Evolutionary conservation across 1,284 basidiomycete genomes (phyloP), one percentile per base, ranked within the genome.

Genomic region (Malassezia nana): DNA sequence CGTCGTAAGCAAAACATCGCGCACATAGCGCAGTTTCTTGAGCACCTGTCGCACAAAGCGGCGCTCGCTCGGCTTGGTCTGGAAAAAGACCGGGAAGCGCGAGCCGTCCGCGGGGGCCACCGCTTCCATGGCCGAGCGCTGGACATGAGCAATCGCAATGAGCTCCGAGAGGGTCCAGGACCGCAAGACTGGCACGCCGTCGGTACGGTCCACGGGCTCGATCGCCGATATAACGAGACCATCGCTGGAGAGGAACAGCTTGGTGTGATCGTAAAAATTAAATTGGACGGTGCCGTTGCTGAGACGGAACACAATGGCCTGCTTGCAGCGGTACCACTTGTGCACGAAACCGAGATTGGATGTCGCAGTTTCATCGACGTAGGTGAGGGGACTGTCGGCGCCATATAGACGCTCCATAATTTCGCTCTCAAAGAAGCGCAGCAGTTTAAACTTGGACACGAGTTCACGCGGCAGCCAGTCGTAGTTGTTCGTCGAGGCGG

Each of bases 241-340:
- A 29, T 84, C 79, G 2, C 82, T 81, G 6, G 88, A 89, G 49
- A 96, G 78, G 57, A 98, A 84, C 53, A 96, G 77, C 75, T 98
- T 98, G 33, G 87, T 86, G 78, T 98, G 92, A 77, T 98, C 92
- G 76, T 88, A 89, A 75, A 95, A 96, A 79, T 96, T 98, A 81
- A 96, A 92, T 87, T 94, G 91, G 6, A 96, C 77, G 41, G 87
- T 83, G 64, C 90, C 89, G 72, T 94, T 89, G 74, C 86, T 89
- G 72, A 98, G 78, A 77, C 90, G 86, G 80, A 98, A 98, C 29
- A 96, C 84, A 60, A 96, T 92, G 44, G 94, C 89, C 66, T 91
- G 84, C 77, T 91, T 91, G 85, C 91, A 91, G 57, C 92, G 80
- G 63, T 95, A 81, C 77, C 94, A 96, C 76, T 89, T 89, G 76